Percentiles rank a stretch among this genome's conserved stretches.
Conservation (phyloP, 2,329 filamentous ascomycete genomes). For the Hymenotorrendiella dingleyae region DNA sequence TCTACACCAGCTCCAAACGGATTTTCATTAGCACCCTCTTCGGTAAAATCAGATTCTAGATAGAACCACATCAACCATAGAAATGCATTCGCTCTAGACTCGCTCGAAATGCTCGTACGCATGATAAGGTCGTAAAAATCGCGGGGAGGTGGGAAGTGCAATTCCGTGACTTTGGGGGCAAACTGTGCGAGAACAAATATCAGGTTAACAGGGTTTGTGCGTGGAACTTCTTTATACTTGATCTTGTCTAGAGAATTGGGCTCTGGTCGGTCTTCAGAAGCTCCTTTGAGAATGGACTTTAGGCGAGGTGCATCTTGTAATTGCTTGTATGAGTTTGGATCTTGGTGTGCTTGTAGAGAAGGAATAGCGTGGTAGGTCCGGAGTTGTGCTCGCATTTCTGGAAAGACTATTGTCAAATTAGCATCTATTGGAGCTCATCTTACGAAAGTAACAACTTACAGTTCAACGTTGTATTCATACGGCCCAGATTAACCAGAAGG, state of each 20-base stretch:
- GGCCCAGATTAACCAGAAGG: conserved; percentile 88
- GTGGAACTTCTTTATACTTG: conserved; percentile 60
- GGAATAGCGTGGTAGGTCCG: conserved; percentile 98
- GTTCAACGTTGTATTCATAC: conserved; percentile 98
- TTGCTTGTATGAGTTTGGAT: conserved; percentile 95
- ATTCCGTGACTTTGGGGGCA: conserved; percentile 84
- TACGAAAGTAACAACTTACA: conserved; percentile 50
- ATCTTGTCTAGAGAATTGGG: conserved; percentile 80
- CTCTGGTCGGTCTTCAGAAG: conserved; percentile 84
- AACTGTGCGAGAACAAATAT: conserved; percentile 92
- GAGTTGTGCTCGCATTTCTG: conserved; percentile 96
- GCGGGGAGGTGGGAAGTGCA: conserved; percentile 77
- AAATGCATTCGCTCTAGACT: conserved; percentile 80
- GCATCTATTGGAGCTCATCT: conserved; percentile 7
- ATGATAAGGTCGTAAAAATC: conserved; percentile 98
- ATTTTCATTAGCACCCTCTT: conserved; percentile 81
- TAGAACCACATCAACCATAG: conserved; percentile 99
- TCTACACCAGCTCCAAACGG: conserved; percentile 75
- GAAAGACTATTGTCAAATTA: conserved; percentile 68
- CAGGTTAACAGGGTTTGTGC: conserved; percentile 94
- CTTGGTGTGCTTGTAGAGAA: conserved; percentile 88
- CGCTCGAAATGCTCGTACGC: conserved; percentile 75
- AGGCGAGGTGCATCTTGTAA: conserved; percentile 91
- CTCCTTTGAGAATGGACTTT: conserved; percentile 96
- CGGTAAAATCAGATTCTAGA: conserved; percentile 88